Base-by-base conservation (phyloP, 2,329 filamentous ascomycete genomes). In the Pseudogymnoascus sp. region DNA sequence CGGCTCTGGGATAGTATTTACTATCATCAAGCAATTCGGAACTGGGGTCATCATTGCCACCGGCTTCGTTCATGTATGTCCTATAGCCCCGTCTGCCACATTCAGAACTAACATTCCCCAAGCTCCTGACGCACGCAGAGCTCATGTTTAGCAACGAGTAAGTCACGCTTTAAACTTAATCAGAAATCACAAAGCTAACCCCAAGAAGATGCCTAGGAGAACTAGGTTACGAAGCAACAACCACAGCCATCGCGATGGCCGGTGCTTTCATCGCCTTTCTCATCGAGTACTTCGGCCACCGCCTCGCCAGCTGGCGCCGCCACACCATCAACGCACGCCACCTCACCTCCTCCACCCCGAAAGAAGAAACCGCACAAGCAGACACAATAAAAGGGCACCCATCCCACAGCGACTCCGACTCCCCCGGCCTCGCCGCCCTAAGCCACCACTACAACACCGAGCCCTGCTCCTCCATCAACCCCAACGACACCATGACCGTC, bases 31-130 rank as follows among this genome's bases (percentile, higher is more conserved):
- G 74, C 89, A 89, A 67, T 90, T 90, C 66, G 88, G 88, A 2
- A 90, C 87, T 0, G 88, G 88, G 10, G 83, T 90, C 66, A 85
- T 91, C 71, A 82, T 90, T 41, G 84, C 87, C 0, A 90, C 88
- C 0, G 87, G 86, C 0, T 87, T 90, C 66, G 77, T 90, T 13
- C 86, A 89, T 68, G 82, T 86, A 70, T 70, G 79, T 74, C 13
- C 15, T 17, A 51, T 6, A 36, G 10, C 58, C n/a, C 12, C 13
- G 10, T 17, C 48, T 8, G 8, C 64, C 58, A 38, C 51, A 35
- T 10, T 8, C 33, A 13, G 39, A 12, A 35, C 6, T 61, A 13
- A 58, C 21, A 55, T 8, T 2, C 12, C 17, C 27, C n/a, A 65
- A 90, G 85, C 81, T 92, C 9, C 85, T 87, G 68, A 91, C 88